Conservation (phyloP, 306 rosid species). For the Potentilla sterilis region DNA sequence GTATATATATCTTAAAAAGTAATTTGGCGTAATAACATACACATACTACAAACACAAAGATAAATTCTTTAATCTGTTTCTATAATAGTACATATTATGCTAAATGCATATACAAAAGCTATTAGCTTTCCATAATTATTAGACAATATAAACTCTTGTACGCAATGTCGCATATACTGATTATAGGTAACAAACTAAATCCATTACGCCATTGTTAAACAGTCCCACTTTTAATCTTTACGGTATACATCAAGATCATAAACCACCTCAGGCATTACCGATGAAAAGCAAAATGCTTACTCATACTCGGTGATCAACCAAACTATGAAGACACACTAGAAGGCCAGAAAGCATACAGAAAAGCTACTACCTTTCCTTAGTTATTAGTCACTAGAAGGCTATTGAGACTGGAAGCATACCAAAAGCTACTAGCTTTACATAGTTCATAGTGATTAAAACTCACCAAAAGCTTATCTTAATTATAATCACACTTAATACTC, state of each 20-base stretch:
- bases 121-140: neutral
- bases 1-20: slow-evolving; percentile 47
- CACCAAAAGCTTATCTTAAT: neutral
- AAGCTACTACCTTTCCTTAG: neutral
- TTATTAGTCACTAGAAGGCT: too few relatives aligned
- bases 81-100: neutral
- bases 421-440: neutral
- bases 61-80: slow-evolving; percentile 19
- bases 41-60: slow-evolving; percentile 30
- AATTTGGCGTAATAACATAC: slow-evolving; percentile 41
- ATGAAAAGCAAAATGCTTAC: neutral
- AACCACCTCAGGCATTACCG: neutral
- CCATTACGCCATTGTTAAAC: neutral
- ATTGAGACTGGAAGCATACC: too few relatives aligned
- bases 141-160: neutral
- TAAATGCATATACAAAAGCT: neutral
- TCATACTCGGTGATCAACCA: neutral
- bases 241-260: neutral
- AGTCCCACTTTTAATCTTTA: neutral
- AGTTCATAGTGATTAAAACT: neutral
- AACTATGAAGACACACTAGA: neutral
- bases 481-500: neutral
- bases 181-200: neutral
- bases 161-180: neutral
- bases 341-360: neutral